Base-by-base conservation (phyloP, 1,139 yeast genomes). In the Yamadazyma kanchanaburiensis region DNA sequence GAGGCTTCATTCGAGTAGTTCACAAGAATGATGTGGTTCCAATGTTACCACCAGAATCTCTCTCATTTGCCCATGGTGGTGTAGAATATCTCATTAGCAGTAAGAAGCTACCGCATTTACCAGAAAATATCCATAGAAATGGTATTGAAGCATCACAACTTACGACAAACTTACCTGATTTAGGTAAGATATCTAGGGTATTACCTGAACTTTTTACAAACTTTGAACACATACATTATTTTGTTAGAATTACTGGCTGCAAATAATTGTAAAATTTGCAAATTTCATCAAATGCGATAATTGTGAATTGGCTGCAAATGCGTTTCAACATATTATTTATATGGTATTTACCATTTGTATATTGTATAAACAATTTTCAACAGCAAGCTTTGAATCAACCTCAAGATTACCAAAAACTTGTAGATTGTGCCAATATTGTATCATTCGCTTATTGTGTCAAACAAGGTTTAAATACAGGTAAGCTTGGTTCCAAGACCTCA, bases 11-110 rank as follows among this genome's bases (percentile, higher is more conserved):
- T 15, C 58, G 87, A 42, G 74, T 80, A 5, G 67, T 65, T 4
- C 85, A 80, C 49, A 50, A 60, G 24, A 65, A 68, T 23, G 89
- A 81, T 46, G 40, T 70, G 13, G 74, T 81, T 15, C 81, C 86
- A 0, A 48, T 53, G 38, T 54, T 78, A 21, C 89, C 88, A 4
- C 80, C 83, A 8, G 48, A 53, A 3, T 49, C 62, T 3, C 53
- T 52, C 1, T 36, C 59, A 12, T 73, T 54, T 40, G 48, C 51
- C 3, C 77, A 72, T 32, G 64, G 70, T 3, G 84, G 84, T 0
- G 56, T 64, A 25, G 71, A 72, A 34, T 69, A 76, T 31, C 55
- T 51, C 32, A 73, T 78, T 13, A 51, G 52, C 11, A 67, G 69
- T 30, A 50, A 49, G 11, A 53, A 55, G 2, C 37, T 74, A 12